A percentile compares a stretch with the other conserved stretches of the same genome.
These are phyloP conservation scores for Cryphonectria carpinicola DNA, from an alignment of 2,329 filamentous ascomycete genomes.

Conservation along the genomic window DNA sequence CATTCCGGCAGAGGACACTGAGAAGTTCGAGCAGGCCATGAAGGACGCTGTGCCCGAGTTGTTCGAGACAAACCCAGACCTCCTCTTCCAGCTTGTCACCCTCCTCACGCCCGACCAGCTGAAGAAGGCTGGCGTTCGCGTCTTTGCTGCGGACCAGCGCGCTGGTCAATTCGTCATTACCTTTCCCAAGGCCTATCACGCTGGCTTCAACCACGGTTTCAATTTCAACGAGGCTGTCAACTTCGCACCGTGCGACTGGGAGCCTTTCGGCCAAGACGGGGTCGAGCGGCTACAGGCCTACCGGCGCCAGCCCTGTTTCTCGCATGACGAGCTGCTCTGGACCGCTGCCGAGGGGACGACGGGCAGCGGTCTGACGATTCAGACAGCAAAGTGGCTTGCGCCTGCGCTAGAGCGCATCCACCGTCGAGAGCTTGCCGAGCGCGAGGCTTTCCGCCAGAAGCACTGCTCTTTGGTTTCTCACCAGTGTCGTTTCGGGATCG, in stretches of 20 bases:
- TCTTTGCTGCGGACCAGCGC: conserved; percentile 93
- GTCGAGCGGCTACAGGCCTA: conserved; percentile 87
- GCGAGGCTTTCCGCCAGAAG: conserved; percentile 69
- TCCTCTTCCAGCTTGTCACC: conserved; percentile 97
- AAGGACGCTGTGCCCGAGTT: conserved; percentile 91
- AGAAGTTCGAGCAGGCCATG: conserved; percentile 96
- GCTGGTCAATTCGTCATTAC: conserved; percentile 96
- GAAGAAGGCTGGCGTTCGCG: conserved; percentile 87
- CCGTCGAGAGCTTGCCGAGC: conserved; percentile 70
- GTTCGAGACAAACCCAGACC: conserved; percentile 94
- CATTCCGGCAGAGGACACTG: conserved; percentile 89
- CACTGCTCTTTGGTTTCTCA: conserved; percentile 62
- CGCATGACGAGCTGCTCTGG: conserved; percentile 91
- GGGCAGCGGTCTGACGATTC: conserved; percentile 68
- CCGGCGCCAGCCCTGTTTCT: conserved; percentile 92
- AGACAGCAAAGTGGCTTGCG: conserved; percentile 92
- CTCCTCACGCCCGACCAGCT: conserved; percentile 91
- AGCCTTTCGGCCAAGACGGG: conserved; percentile 84
- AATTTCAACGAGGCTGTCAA: conserved; percentile 99
- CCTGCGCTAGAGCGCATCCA: conserved; percentile 82
- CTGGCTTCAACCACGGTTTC: conserved; percentile 97
- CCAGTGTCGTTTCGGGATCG: conserved; percentile 55
- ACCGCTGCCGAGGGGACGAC: conserved; percentile 83
- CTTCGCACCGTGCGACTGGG: conserved; percentile 94
- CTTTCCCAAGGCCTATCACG: conserved; percentile 95